Evolutionary conservation across 352 stramenopile genomes (phyloP), one percentile per base, ranked within the genome.

Genomic region (Phytophthora citrophthora): DNA sequence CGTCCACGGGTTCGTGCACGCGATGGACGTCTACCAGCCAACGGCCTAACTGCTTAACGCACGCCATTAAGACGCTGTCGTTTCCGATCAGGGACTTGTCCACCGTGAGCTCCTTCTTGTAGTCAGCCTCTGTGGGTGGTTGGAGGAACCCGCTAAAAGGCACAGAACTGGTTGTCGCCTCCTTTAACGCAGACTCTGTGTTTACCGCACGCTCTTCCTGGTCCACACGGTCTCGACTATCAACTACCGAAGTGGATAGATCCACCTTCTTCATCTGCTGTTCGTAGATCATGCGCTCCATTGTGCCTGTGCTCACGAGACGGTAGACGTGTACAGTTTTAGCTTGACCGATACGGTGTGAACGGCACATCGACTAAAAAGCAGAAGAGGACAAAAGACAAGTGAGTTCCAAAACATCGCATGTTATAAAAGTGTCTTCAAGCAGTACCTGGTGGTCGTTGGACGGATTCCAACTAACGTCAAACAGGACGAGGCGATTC

Each of bases 271-370:
- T 95, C 70, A 91, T 89, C 62, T 97, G 90, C 68, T 95, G 89
- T 54, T 94, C 82, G 68, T 95, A 96, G 54, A 97, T 96, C 74
- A 93, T 96, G 27, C 92, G 81, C 76, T 98, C 93, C 74, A 98
- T 96, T 13, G 93, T 98, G 15, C 90, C 91, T 15, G 88, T 92
- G 51, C 90, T 93, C 36, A 98, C 91, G 23, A 98, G 83, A n/a
- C 91, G 73, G 61, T 98, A 98, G 26, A 98, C 90, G 40, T 96
- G 88, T 16, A 98, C 92, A 16, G 82, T 82, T 66, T 97, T 97
- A 4, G 70, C 76, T 61, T 95, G 87, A 23, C 93, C 93, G 49
- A 97, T 96, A 23, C 93, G 90, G 54, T 97, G 93, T 31, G 84
- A 96, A 36, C 93, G 88, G 60, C 91, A 97, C 91, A 97, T 97